Percentiles rank a stretch among this genome's conserved stretches.
phyloP scores from a whole-genome alignment of 2,329 filamentous ascomycete species.

The Fusarium graminum region DNA sequence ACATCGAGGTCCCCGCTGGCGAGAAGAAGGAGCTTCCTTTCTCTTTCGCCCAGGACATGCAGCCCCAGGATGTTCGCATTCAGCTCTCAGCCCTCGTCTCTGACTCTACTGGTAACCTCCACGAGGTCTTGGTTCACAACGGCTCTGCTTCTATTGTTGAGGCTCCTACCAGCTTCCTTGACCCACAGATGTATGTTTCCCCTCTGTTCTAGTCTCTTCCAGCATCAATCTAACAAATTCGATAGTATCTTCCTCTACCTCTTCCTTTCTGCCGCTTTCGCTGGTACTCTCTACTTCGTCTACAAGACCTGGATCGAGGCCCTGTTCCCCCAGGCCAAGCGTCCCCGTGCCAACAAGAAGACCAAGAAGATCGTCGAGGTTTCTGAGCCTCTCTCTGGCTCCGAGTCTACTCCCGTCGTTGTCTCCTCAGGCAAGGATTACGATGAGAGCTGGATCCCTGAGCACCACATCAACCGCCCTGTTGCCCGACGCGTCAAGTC shows the following conservation, averaged over 20 bases:
- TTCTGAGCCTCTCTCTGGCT: conserved; percentile 72
- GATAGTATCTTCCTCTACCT: conserved; percentile 95
- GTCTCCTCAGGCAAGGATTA: conserved; percentile 79
- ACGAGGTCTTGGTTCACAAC: conserved; percentile 84
- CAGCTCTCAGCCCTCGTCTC: conserved; percentile 81
- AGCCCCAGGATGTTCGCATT: conserved; percentile 88
- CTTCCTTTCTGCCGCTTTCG: conserved; percentile 83
- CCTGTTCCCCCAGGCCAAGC: conserved; percentile 92
- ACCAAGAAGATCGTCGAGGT: conserved; percentile 75
- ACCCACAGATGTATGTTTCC: conserved; percentile 89
- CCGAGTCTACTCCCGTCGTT: conserved; percentile 77
- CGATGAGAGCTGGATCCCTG: conserved; percentile 94
- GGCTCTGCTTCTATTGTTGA: conserved; percentile 89
- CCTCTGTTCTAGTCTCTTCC: background rate
- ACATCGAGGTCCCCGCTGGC: conserved; percentile 79
- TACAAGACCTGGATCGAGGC: conserved; percentile 98
- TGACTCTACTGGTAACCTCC: conserved; percentile 74
- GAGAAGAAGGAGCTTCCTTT: conserved; percentile 83
- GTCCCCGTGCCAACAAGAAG: conserved; percentile 71
- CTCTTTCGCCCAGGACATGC: conserved; percentile 89
- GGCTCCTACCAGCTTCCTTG: conserved; percentile 89
- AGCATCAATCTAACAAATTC: conserved; percentile 47
- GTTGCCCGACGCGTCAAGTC: conserved; percentile 76
- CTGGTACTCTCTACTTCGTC: conserved; percentile 90
- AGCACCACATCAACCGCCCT: conserved; percentile 88